Evolutionary conservation across 176 grass and related monocot species (phyloP), one percentile per base, ranked within the genome.

Genomic region (Rhipidocladum racemiflorum): DNA sequence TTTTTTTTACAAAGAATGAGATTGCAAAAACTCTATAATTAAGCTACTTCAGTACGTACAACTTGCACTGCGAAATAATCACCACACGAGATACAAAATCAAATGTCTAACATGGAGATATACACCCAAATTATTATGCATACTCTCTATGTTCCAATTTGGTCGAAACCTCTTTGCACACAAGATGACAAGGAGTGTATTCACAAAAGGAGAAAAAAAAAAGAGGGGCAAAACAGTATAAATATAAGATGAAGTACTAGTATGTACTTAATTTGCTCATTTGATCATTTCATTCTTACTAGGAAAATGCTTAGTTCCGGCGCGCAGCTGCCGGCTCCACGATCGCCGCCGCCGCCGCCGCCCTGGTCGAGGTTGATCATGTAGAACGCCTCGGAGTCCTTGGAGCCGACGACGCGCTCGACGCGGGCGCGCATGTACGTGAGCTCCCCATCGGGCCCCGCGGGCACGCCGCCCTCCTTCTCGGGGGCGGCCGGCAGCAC

Each of bases 351-450:
- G 6, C 21, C 72, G 9, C 29, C 70, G 30, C 90, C 81, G 14
- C 84, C 87, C 35, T 87, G 80, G 69, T 90, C 79, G 3, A 92
- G 96, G 69, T 99, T 99, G 75, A 99, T 95, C 93, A 99, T 99
- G 77, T 99, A 99, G 83, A 93, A 90, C 23, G 96, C 93, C 85
- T 99, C 96, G 0, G 96, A 99, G 29, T 99, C 96, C 75, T 99
- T 99, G 18, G 96, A 99, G 0, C 96, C 96, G 34, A 95, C 88
- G 68, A 99, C 93, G 76, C 93, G 83, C 68, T 99, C 96, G 79
- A 99, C 94, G 80, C 96, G 89, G 6, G 89, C 93, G 23, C 96
- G 84, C 80, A 99, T 89, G 87, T 99, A 99, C 2, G 96, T 99
- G 42, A 95, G 77, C 74, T 99, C 96, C 2, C 96, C 96, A 30